Percentiles rank a stretch among this genome's conserved stretches.
phyloP scores from a whole-genome alignment of 2,329 filamentous ascomycete species.

The Ceratocystis alfenasii region DNA sequence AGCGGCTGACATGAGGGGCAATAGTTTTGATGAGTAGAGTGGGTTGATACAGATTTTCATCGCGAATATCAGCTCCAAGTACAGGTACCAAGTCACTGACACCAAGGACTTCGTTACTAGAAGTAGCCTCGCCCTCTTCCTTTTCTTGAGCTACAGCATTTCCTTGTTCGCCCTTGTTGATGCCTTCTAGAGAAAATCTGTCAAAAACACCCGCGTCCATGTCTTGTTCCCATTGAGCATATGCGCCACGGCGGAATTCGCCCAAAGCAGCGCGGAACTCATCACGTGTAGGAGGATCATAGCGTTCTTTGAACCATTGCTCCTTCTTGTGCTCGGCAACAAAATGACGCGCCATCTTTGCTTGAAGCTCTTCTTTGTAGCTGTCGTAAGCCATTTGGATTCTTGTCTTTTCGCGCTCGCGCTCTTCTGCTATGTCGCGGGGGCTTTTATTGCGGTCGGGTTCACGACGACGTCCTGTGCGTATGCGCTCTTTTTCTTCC shows the following conservation, averaged over 20 bases:
- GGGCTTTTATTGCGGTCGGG: slow-evolving; percentile 51
- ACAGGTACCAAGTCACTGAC: slow-evolving; percentile 82
- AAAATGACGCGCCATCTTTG: slow-evolving; percentile 75
- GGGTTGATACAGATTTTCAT: slow-evolving; percentile 78
- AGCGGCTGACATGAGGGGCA: slow-evolving; percentile 85
- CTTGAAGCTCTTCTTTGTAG: slow-evolving; percentile 58
- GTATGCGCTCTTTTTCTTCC: slow-evolving; percentile 62
- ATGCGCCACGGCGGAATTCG: slow-evolving; percentile 66
- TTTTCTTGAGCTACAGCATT: slow-evolving; percentile 78
- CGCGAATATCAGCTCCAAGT: slow-evolving; percentile 72
- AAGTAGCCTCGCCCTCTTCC: slow-evolving; percentile 87
- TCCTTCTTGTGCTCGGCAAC: slow-evolving; percentile 87
- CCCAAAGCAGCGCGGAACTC: slow-evolving; percentile 62
- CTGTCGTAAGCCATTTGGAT: slow-evolving; percentile 59
- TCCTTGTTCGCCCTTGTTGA: slow-evolving; percentile 86
- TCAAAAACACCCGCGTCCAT: slow-evolving; percentile 78
- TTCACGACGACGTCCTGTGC: slow-evolving; percentile 56
- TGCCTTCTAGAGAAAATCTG: slow-evolving; percentile 84
- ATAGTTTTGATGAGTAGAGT: slow-evolving; percentile 97
- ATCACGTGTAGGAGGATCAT: slow-evolving; percentile 71
- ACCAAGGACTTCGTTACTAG: slow-evolving; percentile 81
- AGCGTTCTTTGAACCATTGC: slow-evolving; percentile 96
- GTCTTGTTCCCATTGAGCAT: slow-evolving; percentile 81
- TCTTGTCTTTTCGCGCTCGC: slow-evolving; percentile 64
- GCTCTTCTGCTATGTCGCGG: slow-evolving; percentile 58